phyloP scores from a whole-genome alignment of 768 basidiomycete species.

The Leccinum obscurum region DNA sequence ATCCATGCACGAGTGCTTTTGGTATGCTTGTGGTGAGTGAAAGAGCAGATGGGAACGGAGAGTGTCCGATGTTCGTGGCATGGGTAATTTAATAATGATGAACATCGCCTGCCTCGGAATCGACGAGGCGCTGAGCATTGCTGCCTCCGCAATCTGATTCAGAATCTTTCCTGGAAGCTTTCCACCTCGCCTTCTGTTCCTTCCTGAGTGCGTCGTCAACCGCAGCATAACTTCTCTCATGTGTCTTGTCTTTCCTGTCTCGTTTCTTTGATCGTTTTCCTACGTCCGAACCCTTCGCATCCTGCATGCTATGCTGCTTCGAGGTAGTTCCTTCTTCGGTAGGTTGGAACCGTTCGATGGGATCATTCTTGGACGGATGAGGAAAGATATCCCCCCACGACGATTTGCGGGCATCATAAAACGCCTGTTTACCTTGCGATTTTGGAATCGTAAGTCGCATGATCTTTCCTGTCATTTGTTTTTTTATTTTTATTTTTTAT shows the following conservation, averaged over 20 bases:
- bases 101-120: conserved; percentile 9
- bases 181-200: conserved; percentile 37
- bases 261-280: conserved; percentile 47
- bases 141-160: not conserved
- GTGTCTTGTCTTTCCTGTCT: conserved; percentile 22
- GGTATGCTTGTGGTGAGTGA: not conserved
- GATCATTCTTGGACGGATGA: conserved; percentile 76
- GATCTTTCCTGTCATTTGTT: conserved; percentile 64
- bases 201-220: conserved; percentile 39
- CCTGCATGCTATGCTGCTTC: conserved; percentile 28
- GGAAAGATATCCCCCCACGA: conserved; percentile 96
- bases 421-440: conserved; percentile 94
- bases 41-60: not conserved
- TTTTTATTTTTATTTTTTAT: not conserved
- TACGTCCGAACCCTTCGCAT: conserved; percentile 51
- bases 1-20: not conserved
- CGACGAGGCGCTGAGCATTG: conserved; percentile 7
- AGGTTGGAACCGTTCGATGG: conserved; percentile 60
- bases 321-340: conserved; percentile 25
- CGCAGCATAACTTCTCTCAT: conserved; percentile 29
- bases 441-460: conserved; percentile 90
- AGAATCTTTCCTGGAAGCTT: conserved; percentile 20
- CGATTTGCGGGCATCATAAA: conserved; percentile 93
- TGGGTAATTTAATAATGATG: conserved; percentile 9
- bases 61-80: not conserved